Percentiles rank a stretch among this genome's conserved stretches.
Conservation (phyloP, 768 basidiomycete genomes). For the Xerocomus spinulosus region DNA sequence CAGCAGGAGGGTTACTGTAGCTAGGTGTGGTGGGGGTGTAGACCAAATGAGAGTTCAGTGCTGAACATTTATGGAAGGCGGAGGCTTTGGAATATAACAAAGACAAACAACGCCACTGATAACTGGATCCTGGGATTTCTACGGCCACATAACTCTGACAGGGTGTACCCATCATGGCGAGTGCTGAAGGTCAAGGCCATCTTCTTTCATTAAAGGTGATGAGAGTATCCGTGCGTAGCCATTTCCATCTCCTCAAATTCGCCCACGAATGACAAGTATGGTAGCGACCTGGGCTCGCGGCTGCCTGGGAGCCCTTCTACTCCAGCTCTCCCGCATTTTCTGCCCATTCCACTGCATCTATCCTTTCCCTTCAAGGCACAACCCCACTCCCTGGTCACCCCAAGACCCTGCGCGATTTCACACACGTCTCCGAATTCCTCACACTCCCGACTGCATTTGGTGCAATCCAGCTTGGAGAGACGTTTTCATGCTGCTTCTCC, state of each 20-base stretch:
- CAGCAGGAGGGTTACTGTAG: too few relatives aligned
- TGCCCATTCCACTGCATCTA: conserved; percentile 72
- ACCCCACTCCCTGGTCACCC: conserved; percentile 69
- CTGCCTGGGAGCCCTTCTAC: conserved; percentile 84
- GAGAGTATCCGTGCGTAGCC: conserved; percentile 72
- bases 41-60: too few relatives aligned
- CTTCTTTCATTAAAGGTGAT: conserved; percentile 80
- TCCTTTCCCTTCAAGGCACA: conserved; percentile 71
- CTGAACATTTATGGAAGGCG: conserved; percentile 10
- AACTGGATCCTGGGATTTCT: too few relatives aligned
- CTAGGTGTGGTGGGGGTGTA: too few relatives aligned
- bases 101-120: conserved; percentile 17
- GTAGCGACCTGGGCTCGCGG: conserved; percentile 70
- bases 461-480: conserved; percentile 83
- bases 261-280: background rate
- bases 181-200: conserved; percentile 55
- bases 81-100: conserved; percentile 20
- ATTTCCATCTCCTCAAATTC: background rate
- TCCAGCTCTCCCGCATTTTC: conserved; percentile 80
- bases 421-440: conserved; percentile 72
- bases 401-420: conserved; percentile 79
- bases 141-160: too few relatives aligned
- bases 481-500: conserved; percentile 77
- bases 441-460: conserved; percentile 83
- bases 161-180: conserved; percentile 12